Evolutionary conservation across 768 basidiomycete genomes (phyloP).

Genomic region (Rubroboletus satanas): DNA sequence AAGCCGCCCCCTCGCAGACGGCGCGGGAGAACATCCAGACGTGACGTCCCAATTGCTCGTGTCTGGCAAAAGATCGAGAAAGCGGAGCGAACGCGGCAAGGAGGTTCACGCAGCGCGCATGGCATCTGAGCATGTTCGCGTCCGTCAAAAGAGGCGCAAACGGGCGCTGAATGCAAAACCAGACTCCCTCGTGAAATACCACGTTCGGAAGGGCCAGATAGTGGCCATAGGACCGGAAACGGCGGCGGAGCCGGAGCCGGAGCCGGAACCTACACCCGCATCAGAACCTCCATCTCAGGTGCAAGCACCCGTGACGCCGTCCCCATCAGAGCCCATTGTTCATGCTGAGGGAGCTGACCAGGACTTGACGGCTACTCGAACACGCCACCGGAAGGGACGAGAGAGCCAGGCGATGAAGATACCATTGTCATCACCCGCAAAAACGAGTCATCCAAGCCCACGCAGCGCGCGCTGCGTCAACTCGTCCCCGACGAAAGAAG

Average conservation of each 20-base stretch:
- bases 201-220: constrained; percentile 16
- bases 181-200: not conserved
- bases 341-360: not conserved
- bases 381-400: not conserved
- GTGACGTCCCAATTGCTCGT: not conserved
- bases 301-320: not conserved
- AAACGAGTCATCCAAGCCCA: not conserved
- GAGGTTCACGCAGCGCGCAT: not conserved
- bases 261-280: not conserved
- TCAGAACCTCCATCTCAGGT: not conserved
- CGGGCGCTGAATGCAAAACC: not conserved
- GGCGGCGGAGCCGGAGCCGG: not conserved
- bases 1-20: too few relatives aligned
- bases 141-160: not conserved
- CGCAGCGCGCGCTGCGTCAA: not conserved
- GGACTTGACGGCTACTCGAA: not conserved
- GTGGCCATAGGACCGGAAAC: constrained; percentile 1
- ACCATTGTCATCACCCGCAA: not conserved
- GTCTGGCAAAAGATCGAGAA: constrained; percentile 3
- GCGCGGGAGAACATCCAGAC: not conserved
- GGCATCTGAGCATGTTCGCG: not conserved
- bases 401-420: not conserved
- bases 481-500: not conserved
- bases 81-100: not conserved
- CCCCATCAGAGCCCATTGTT: not conserved